These are phyloP conservation scores for Bruguiera sexangula DNA, from an alignment of 345 rosid species.

Conservation along the genomic window DNA sequence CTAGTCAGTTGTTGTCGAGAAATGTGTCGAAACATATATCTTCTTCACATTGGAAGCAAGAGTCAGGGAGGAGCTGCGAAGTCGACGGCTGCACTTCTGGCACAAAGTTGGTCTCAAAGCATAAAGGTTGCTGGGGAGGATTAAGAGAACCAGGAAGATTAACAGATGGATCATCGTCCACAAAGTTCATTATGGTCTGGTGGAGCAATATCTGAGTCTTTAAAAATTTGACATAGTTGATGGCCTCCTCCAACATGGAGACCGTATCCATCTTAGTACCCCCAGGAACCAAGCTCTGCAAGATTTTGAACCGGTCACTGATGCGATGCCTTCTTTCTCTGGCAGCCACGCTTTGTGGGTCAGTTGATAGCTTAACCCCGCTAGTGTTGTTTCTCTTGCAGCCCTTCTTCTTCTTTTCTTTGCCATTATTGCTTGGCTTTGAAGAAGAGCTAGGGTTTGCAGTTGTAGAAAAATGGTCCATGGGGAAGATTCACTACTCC, in stretches of 20 bases:
- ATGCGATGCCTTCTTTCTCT: slow-evolving; percentile 83
- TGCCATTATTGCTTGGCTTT: not conserved
- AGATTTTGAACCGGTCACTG: slow-evolving; percentile 77
- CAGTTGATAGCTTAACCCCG: slow-evolving; percentile 59
- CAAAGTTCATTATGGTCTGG: slow-evolving; percentile 38
- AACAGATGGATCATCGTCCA: slow-evolving; percentile 13
- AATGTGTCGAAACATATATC: slow-evolving; percentile 1
- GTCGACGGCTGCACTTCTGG: slow-evolving; percentile 11
- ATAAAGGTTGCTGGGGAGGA: not conserved
- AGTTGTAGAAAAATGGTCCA: slow-evolving; percentile 26
- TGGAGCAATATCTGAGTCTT: slow-evolving; percentile 77
- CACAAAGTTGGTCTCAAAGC: slow-evolving; percentile 16
- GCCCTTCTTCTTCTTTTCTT: slow-evolving; percentile 25
- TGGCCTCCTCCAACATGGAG: slow-evolving; percentile 86
- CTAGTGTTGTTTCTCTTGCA: slow-evolving; percentile 16
- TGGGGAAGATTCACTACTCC: not conserved
- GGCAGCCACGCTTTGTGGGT: slow-evolving; percentile 91
- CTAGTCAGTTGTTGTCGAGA: not conserved
- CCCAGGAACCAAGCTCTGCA: slow-evolving; percentile 84
- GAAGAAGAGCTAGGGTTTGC: slow-evolving; percentile 36
- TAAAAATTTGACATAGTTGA: slow-evolving; percentile 80
- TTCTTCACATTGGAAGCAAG: slow-evolving; percentile 12
- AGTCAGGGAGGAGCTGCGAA: slow-evolving; percentile 21
- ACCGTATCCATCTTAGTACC: slow-evolving; percentile 89
- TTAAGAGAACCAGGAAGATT: slow-evolving; percentile 8